Conservation (phyloP, 2,329 filamentous ascomycete genomes). For the Fusarium chaquense region DNA sequence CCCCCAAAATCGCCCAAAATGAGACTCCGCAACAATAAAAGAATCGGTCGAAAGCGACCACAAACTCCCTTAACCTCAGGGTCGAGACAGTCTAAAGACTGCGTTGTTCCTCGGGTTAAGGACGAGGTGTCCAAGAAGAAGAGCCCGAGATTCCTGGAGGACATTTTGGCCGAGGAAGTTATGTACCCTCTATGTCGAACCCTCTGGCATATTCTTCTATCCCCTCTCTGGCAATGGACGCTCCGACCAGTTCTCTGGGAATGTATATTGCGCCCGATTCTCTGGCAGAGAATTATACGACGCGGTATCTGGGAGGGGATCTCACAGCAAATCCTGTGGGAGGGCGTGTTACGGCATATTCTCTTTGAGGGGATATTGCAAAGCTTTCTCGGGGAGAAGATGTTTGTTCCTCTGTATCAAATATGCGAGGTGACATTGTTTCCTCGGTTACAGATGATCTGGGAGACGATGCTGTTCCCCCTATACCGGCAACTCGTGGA, state of each 20-base stretch:
- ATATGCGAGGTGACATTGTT: neutral
- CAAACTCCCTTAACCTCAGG: neutral
- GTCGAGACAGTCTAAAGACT: neutral
- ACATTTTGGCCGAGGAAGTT: neutral
- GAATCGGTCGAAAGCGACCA: neutral
- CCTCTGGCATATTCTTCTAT: neutral
- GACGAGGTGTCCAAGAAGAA: neutral
- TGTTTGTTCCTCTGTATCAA: neutral
- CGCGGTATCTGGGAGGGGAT: neutral
- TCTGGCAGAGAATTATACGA: neutral
- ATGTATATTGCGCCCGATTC: neutral
- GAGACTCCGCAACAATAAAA: neutral
- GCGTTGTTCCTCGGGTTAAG: neutral
- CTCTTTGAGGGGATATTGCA: neutral
- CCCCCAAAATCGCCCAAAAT: neutral
- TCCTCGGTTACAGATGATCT: neutral
- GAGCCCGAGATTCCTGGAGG: neutral
- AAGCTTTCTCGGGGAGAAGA: fast-evolving
- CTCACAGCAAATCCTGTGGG: neutral
- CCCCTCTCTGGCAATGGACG: neutral
- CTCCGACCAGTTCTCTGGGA: neutral
- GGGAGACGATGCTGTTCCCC: neutral
- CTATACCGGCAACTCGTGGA: neutral
- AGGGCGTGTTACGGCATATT: neutral
- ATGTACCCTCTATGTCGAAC: neutral